Conservation (phyloP, 2,329 filamentous ascomycete species). For the Stagonosporopsis rhizophila region DNA sequence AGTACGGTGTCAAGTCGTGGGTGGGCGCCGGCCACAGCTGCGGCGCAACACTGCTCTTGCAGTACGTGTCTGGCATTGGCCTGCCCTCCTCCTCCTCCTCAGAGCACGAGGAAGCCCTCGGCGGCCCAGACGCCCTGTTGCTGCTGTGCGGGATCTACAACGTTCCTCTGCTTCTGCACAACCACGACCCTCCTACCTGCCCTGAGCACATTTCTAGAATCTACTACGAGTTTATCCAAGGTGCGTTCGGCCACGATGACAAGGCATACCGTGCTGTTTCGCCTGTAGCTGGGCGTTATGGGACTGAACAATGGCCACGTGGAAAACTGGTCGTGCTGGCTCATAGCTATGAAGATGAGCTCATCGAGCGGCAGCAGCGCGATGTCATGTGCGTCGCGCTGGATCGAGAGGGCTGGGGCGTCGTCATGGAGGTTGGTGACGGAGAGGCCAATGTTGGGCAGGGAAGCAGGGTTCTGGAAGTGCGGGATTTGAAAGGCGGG, state of each 20-base stretch:
- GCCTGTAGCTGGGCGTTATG: constrained; percentile 59
- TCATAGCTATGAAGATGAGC: constrained; percentile 57
- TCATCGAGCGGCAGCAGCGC: constrained; percentile 64
- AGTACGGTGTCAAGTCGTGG: constrained; percentile 58
- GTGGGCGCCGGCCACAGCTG: constrained; percentile 69
- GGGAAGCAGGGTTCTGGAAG: constrained; percentile 44
- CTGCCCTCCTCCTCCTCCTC: constrained; percentile 1
- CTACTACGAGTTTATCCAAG: constrained; percentile 65
- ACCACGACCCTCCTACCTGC: constrained; percentile 49
- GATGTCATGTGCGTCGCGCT: constrained; percentile 63
- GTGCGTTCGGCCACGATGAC: constrained; percentile 64
- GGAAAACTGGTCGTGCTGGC: constrained; percentile 52
- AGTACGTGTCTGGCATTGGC: constrained; percentile 51
- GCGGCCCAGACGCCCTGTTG: constrained; percentile 56
- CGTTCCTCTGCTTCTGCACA: constrained; percentile 60
- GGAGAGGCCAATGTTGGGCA: constrained; percentile 38
- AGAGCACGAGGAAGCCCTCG: background rate
- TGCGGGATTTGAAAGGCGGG: constrained; percentile 60
- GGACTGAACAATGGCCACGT: constrained; percentile 48
- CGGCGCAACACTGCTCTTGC: constrained; percentile 69
- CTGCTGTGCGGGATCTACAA: constrained; percentile 73
- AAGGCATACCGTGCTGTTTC: constrained; percentile 51
- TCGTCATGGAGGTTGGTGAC: constrained; percentile 35
- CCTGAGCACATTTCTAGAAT: constrained; percentile 48
- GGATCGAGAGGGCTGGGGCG: constrained; percentile 51